phyloP scores from a whole-genome alignment of 1,284 basidiomycete species.

The Sutorius eximius region DNA sequence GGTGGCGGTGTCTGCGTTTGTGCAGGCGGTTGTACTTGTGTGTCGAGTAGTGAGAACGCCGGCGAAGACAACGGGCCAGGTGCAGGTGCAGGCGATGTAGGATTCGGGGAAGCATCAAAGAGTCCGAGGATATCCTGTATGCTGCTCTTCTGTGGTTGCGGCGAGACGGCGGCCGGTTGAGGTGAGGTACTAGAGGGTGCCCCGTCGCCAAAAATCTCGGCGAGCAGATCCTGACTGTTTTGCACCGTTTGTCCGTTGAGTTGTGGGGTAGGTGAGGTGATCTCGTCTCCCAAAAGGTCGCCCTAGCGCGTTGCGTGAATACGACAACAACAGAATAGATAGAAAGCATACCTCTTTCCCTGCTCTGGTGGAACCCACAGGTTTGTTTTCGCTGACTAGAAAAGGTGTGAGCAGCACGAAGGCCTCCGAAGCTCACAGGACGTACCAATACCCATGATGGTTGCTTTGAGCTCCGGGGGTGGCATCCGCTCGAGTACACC shows the following conservation, averaged over 20 bases:
- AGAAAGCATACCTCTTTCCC: slow-evolving; percentile 63
- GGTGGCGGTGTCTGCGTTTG: slow-evolving; percentile 36
- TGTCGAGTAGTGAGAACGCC: slow-evolving; percentile 38
- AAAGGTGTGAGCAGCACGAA: slow-evolving; percentile 1
- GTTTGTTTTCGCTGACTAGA: slow-evolving; percentile 88
- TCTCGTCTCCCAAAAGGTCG: slow-evolving; percentile 80
- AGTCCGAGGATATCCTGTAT: slow-evolving; percentile 92
- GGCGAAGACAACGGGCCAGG: slow-evolving; percentile 27
- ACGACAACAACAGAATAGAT: slow-evolving; percentile 3
- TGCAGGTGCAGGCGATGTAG: slow-evolving; percentile 37
- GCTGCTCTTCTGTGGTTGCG: slow-evolving; percentile 54
- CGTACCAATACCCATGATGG: slow-evolving; percentile 87
- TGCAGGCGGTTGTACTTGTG: slow-evolving; percentile 33
- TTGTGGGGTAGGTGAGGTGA: slow-evolving; percentile 39
- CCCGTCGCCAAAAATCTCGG: slow-evolving; percentile 86
- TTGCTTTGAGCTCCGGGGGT: slow-evolving; percentile 92
- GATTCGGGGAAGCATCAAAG: slow-evolving; percentile 58
- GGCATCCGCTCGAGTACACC: slow-evolving; percentile 99
- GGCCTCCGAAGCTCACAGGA: neutral
- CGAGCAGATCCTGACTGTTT: slow-evolving; percentile 87
- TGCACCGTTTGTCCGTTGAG: slow-evolving; percentile 50
- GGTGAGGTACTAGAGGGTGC: slow-evolving; percentile 39
- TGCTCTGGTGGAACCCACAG: slow-evolving; percentile 83
- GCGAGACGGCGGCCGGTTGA: slow-evolving; percentile 42
- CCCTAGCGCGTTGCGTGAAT: slow-evolving; percentile 38